Evolutionary conservation across 2,329 filamentous ascomycete genomes (phyloP).

Genomic region (Cryphonectria parasitica): DNA sequence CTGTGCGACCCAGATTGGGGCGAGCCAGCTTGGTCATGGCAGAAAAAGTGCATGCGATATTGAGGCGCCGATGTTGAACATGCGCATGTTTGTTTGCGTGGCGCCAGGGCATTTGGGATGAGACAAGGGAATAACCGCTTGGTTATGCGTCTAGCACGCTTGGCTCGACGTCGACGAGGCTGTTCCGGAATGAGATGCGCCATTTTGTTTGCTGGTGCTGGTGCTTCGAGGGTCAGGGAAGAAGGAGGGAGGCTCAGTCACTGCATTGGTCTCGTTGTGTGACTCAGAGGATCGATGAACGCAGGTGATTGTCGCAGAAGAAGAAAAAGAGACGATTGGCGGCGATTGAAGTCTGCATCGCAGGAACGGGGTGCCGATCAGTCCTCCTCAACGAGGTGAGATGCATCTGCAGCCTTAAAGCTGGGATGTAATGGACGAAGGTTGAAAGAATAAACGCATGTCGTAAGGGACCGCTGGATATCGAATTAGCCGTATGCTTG

Average conservation of each 20-base stretch:
- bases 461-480: background rate
- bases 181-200: constrained; percentile 5
- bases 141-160: constrained; percentile 20
- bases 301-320: background rate
- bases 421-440: background rate
- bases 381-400: background rate
- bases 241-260: background rate
- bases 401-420: constrained; percentile 11
- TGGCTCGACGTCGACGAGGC: constrained; percentile 10
- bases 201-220: constrained; percentile 25
- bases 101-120: constrained; percentile 13
- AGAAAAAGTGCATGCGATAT: background rate
- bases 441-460: background rate
- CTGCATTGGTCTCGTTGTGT: background rate
- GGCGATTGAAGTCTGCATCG: background rate
- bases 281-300: constrained; percentile 10
- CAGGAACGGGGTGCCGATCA: constrained; percentile 4
- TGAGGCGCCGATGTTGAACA: background rate
- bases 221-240: background rate
- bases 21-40: constrained; percentile 16
- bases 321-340: background rate
- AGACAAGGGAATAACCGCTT: constrained; percentile 17
- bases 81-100: constrained; percentile 20
- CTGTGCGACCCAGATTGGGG: constrained; percentile 15
- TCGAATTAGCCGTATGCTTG: background rate